phyloP scores from a whole-genome alignment of 345 rosid genomes.

The Anastatica hierochuntica region DNA sequence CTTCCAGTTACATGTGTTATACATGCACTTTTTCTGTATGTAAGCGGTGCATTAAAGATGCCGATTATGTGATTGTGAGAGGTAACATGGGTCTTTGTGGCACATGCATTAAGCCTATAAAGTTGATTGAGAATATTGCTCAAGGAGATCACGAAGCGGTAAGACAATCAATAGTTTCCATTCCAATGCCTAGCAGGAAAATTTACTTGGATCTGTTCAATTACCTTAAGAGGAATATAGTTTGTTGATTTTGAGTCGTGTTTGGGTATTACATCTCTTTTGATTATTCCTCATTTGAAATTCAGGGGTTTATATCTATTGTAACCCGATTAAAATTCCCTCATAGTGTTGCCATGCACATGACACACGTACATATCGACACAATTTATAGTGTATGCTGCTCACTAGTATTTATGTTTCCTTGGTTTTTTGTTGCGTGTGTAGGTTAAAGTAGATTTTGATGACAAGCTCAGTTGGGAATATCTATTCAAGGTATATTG shows the following conservation, averaged over 20 bases:
- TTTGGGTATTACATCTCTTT: conserved; percentile 8
- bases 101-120: conserved; percentile 71
- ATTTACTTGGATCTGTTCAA: no score
- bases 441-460: conserved; percentile 96
- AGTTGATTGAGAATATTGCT: conserved; percentile 69
- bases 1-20: conserved; percentile 84
- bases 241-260: conserved; percentile 4
- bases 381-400: neutral
- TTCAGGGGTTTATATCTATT: neutral
- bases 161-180: conserved; percentile 15
- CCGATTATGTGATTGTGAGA: conserved; percentile 72
- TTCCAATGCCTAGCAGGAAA: neutral
- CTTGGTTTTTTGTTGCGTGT: conserved; percentile 9
- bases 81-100: conserved; percentile 90
- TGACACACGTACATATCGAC: neutral
- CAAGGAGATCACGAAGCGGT: conserved; percentile 55
- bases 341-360: conserved; percentile 9
- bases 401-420: conserved; percentile 2
- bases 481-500: conserved; percentile 94
- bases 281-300: neutral
- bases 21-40: conserved; percentile 94
- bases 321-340: neutral
- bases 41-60: conserved; percentile 80
- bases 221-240: conserved; percentile 6
- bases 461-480: conserved; percentile 94